Conservation (phyloP, 768 basidiomycete genomes). For the Auriculariales sp. region DNA sequence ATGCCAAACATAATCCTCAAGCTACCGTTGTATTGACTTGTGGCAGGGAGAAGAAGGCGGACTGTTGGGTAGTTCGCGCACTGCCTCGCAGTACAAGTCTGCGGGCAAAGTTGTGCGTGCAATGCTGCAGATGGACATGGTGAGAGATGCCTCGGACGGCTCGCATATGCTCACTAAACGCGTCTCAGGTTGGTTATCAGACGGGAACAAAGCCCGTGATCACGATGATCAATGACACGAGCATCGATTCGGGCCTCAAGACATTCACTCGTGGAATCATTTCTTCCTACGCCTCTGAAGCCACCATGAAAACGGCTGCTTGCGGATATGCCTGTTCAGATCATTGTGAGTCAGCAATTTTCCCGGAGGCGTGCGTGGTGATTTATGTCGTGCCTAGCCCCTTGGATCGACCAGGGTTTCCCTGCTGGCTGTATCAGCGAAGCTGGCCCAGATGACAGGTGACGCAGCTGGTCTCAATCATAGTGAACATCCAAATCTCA, state of each 20-base stretch:
- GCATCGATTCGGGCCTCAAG: background rate
- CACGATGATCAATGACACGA: background rate
- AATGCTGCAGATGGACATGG: slow-evolving; percentile 4
- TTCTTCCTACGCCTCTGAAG: background rate
- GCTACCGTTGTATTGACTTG: background rate
- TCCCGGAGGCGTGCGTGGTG: background rate
- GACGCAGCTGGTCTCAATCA: too few relatives aligned
- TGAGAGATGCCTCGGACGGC: background rate
- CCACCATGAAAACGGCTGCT: background rate
- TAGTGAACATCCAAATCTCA: too few relatives aligned
- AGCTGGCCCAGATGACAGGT: background rate
- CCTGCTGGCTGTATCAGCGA: background rate
- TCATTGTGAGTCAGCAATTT: background rate
- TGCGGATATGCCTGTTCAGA: background rate
- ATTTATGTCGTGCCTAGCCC: background rate
- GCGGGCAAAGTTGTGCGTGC: slow-evolving; percentile 2
- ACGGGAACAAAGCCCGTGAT: background rate
- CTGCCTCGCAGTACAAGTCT: slow-evolving; percentile 3
- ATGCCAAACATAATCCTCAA: too few relatives aligned
- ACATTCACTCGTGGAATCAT: background rate
- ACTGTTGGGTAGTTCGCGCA: background rate
- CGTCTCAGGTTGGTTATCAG: background rate
- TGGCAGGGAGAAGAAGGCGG: slow-evolving; percentile 5
- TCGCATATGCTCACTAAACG: background rate
- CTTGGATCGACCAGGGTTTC: background rate